Base-by-base conservation (phyloP, 176 grass and related monocot species). In the Cenchrus americanus region DNA sequence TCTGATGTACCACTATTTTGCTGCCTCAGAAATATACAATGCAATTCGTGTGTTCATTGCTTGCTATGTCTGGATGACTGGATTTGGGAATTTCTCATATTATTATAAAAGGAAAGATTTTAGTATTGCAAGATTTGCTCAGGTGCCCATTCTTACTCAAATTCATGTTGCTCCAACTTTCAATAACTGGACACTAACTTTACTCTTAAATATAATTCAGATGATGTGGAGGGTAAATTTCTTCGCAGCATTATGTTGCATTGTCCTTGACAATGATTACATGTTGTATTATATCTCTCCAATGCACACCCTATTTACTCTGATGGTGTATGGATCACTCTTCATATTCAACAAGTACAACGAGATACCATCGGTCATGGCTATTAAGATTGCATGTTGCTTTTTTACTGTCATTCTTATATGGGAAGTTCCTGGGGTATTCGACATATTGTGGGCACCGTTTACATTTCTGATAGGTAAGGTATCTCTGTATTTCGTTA, bases 151-250 rank as follows among this genome's bases (percentile, higher is more conserved):
- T 82, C 73, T 60, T 73, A 76, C 51, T 22, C 17, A n/a, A 69
- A 41, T 17, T 71, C 43, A 14, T 71, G n/a, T 46, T 24, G 24
- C 42, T 71, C 67, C 68, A 48, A 19, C 41, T 49, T 49, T 3
- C 22, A 26, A 49, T 47, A 14, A 26, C 69, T 49, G n/a, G 27
- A 49, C 44, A 49, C 23, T 44, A 71, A 75, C 46, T 71, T 47
- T 83, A 74, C 21, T 57, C 34, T 37, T 37, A 37, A 37, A 37
- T 65, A 62, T 27, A 70, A 83, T 89, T 80, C 81, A 97, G 94
- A 97, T 97, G 94, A 97, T 97, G 89, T 94, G 94, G 94, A 89
- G 91, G 82, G 70, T 97, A 27, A 97, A 97, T 68, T 88, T 93
- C 71, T 93, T 97, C 62, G 94, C 89, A 59, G 70, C 85, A 19